phyloP scores from a whole-genome alignment of 495 filamentous ascomycete genomes.

The Cercophora newfieldiana region DNA sequence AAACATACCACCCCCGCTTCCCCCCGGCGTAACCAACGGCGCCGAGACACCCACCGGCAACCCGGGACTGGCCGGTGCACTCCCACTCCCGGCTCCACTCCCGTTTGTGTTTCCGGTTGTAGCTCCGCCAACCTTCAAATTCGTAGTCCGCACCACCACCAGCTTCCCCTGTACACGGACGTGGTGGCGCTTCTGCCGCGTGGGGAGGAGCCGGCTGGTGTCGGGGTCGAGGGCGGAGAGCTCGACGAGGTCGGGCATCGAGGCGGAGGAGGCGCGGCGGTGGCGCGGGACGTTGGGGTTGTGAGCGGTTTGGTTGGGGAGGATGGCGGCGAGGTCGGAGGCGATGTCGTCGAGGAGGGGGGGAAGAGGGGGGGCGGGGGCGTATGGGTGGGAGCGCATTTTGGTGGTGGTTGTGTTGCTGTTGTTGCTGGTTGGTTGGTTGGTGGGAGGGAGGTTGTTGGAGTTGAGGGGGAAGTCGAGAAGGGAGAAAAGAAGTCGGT shows the following conservation, averaged over 20 bases:
- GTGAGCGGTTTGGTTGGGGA: conserved; percentile 48
- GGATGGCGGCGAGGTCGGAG: conserved; percentile 46
- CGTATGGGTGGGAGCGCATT: conserved; percentile 43
- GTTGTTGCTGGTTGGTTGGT: background rate
- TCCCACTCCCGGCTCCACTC: no score
- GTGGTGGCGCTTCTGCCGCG: conserved; percentile 27
- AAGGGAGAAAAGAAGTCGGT: background rate
- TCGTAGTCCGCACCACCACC: conserved; percentile 34
- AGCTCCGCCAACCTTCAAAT: conserved; percentile 14
- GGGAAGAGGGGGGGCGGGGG: conserved; percentile 36
- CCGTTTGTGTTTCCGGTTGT: no score
- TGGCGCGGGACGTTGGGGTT: conserved; percentile 17
- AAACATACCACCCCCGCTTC: background rate
- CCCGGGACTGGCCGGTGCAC: background rate
- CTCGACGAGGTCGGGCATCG: conserved; percentile 29
- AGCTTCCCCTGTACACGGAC: conserved; percentile 41
- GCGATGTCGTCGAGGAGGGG: conserved; percentile 47
- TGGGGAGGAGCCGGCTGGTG: conserved; percentile 40
- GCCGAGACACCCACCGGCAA: background rate
- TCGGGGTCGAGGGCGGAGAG: conserved; percentile 46
- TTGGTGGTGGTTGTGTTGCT: background rate
- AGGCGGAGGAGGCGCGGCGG: conserved; percentile 20
- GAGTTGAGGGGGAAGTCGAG: background rate
- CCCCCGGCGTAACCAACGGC: background rate
- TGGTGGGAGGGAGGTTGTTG: background rate